These are phyloP conservation scores for Leavenworthia alabamica DNA, from an alignment of 345 rosid genomes.

Conservation along the genomic window DNA sequence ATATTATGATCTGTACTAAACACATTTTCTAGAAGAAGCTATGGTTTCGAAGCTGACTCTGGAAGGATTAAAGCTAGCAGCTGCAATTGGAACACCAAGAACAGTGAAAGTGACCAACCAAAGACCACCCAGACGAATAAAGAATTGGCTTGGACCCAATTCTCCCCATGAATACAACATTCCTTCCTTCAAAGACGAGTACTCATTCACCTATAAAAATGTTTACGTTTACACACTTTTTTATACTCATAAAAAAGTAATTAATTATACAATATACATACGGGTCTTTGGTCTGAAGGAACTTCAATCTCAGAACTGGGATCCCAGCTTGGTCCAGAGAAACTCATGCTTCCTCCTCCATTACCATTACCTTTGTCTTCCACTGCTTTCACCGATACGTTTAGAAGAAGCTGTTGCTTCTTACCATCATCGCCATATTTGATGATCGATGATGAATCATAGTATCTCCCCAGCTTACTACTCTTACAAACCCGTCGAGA, in stretches of 20 bases:
- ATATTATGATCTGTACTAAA: background rate
- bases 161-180: slow-evolving; percentile 86
- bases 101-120: slow-evolving; percentile 70
- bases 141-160: slow-evolving; percentile 53
- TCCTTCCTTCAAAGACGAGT: slow-evolving; percentile 76
- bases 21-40: background rate
- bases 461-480: slow-evolving; percentile 41
- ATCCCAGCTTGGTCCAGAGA: slow-evolving; percentile 70
- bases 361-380: slow-evolving; percentile 51
- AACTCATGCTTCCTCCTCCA: slow-evolving; percentile 50
- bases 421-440: slow-evolving; percentile 10
- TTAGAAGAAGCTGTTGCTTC: slow-evolving; percentile 23
- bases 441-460: slow-evolving; percentile 34
- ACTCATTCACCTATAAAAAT: slow-evolving; percentile 72
- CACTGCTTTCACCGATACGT: slow-evolving; percentile 46
- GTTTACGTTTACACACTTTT: background rate
- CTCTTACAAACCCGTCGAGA: slow-evolving; percentile 23
- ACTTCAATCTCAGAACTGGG: slow-evolving; percentile 80
- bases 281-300: slow-evolving; percentile 93
- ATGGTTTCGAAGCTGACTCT: slow-evolving; percentile 37
- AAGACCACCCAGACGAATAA: slow-evolving; percentile 83
- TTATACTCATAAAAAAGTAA: background rate
- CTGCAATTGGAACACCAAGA: slow-evolving; percentile 86
- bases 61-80: slow-evolving; percentile 96
- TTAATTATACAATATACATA: too few relatives aligned